Evolutionary conservation across 1,284 basidiomycete genomes (phyloP), one percentile per base, ranked within the genome.

Genomic region (Puccinia triticina): DNA sequence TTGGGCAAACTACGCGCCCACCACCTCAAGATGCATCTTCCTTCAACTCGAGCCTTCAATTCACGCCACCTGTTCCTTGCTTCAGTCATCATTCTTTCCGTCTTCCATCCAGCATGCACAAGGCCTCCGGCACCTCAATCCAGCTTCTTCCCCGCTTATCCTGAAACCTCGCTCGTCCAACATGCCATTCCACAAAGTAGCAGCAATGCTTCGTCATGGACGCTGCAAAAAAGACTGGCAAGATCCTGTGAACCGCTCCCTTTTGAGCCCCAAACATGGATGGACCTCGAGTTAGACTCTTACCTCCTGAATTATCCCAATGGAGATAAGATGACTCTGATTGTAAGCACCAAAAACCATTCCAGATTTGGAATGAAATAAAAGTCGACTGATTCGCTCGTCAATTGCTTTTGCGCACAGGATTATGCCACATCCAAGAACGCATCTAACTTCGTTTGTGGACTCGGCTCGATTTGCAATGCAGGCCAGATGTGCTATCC

Each of bases 401-500:
- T 34, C 10, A 2, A 40, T 75, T 59, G 32, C 10, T 55, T 37
- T 40, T 10, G n/a, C 64, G 29, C 7, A 29, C 29, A 77, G 75
- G 59, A 66, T 29, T 77, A 61, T 26, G 75, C 37, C 43, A 23
- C 59, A 29, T 66, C 59, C n/a, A 59, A 46, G 40, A 48, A 48
- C 21, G 57, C 59, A 21, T 18, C 75, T 12, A 64, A 64, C 55
- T 77, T 77, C 59, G 59, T 77, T 26, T 77, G 75, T 77, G 75
- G 75, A 14, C 34, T 77, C 18, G 75, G 75, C 26, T 32, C 43
- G 14, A 40, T 26, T 1, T 77, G 75, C 26, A 29, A 77, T 21
- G 59, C 40, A 61, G 75, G 75, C 18, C 75, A 77, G 59, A 40
- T 77, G 75, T 77, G 75, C 21, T 77, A 64, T 29, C 75, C 75